Evolutionary conservation across 768 basidiomycete species (phyloP).

Genomic region (Suillus lakei): DNA sequence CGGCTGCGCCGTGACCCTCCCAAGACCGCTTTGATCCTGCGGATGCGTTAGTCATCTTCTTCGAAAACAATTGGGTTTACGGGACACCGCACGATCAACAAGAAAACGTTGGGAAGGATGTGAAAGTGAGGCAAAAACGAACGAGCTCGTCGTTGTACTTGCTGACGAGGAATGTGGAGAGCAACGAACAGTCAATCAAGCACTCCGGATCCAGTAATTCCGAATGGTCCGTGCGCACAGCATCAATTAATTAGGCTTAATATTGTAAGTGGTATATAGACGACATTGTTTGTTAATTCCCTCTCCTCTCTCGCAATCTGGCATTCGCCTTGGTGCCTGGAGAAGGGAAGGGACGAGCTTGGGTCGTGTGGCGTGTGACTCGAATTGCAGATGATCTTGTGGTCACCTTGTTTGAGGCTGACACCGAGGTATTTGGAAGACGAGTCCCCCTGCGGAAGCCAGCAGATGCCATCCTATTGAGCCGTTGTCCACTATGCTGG

Average conservation of each 20-base stretch:
- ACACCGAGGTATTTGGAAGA: background rate
- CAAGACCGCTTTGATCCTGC: slow-evolving; percentile 84
- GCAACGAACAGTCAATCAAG: slow-evolving; percentile 1
- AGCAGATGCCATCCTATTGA: slow-evolving; percentile 21
- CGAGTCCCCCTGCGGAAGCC: background rate
- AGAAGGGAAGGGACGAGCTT: background rate
- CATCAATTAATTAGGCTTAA: background rate
- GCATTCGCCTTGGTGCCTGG: background rate
- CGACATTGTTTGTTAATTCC: background rate
- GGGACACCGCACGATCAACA: slow-evolving; percentile 81
- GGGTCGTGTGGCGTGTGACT: background rate
- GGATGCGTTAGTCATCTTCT: slow-evolving; percentile 77
- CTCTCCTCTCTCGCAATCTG: background rate
- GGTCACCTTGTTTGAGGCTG: background rate
- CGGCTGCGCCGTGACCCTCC: slow-evolving; percentile 57
- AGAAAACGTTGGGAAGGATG: slow-evolving; percentile 20
- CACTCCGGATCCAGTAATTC: slow-evolving; percentile 9
- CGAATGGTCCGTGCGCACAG: slow-evolving; percentile 21
- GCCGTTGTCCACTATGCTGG: slow-evolving; percentile 14
- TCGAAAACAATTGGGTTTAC: slow-evolving; percentile 60
- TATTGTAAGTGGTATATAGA: background rate
- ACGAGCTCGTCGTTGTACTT: slow-evolving; percentile 7
- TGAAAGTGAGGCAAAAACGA: slow-evolving; percentile 5
- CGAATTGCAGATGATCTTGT: background rate
- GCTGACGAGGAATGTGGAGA: slow-evolving; percentile 6